Evolutionary conservation across 495 filamentous ascomycete species (phyloP).

Genomic region (Margaritispora aquatica): DNA sequence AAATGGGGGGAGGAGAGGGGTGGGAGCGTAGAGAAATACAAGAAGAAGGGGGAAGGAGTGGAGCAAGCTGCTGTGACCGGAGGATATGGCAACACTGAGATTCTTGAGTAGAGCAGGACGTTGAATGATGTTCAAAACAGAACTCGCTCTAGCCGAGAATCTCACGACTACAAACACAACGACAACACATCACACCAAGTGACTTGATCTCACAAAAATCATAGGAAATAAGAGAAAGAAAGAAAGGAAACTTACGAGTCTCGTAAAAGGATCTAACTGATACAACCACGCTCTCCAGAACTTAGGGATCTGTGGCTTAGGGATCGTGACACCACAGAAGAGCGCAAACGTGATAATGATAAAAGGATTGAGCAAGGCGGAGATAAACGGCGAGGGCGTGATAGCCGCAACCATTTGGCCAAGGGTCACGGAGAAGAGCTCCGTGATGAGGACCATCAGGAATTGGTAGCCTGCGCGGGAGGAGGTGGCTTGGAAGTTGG

Average conservation of each 20-base stretch:
- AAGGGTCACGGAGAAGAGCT: conserved; percentile 67
- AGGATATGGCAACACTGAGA: too few species aligned
- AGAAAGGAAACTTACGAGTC: conserved; percentile 40
- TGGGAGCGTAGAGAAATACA: too few species aligned
- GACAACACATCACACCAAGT: too few species aligned
- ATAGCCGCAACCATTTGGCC: conserved; percentile 73
- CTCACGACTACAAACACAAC: too few species aligned
- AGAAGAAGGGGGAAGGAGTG: too few species aligned
- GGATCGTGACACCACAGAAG: conserved; percentile 70
- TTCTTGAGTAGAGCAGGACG: too few species aligned
- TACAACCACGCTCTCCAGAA: conserved; percentile 71
- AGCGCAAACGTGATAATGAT: conserved; percentile 59
- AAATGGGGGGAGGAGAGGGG: not conserved
- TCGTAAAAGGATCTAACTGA: conserved; percentile 77
- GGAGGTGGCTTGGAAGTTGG: conserved; percentile 28
- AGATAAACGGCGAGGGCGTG: conserved; percentile 65
- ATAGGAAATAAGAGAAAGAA: too few species aligned
- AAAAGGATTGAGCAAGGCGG: conserved; percentile 58
- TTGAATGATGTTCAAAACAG: too few species aligned
- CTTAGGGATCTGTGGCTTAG: conserved; percentile 43
- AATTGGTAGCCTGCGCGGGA: conserved; percentile 73
- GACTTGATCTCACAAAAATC: too few species aligned
- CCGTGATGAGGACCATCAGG: conserved; percentile 62
- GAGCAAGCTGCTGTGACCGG: too few species aligned
- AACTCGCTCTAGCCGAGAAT: too few species aligned